These are phyloP conservation scores for Arthrobotrys iridis DNA, from an alignment of 2,329 filamentous ascomycete genomes.

Conservation along the genomic window DNA sequence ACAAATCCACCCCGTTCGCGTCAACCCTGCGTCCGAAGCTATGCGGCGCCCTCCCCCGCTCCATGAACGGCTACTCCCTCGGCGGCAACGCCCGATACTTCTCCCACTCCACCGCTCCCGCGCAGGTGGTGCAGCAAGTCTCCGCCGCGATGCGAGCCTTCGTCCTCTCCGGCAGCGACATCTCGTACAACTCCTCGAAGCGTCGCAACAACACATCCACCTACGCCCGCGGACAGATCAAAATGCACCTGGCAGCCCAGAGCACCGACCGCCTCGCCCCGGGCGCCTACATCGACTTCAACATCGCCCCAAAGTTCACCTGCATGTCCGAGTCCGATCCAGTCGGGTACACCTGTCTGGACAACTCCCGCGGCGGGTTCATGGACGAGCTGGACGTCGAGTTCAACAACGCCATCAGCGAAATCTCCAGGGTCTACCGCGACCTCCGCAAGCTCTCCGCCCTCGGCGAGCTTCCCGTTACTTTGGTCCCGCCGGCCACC, in stretches of 20 bases:
- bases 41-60: slow-evolving; percentile 83
- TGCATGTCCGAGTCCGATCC: slow-evolving; percentile 77
- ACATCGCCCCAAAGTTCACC: slow-evolving; percentile 86
- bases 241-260: slow-evolving; percentile 64
- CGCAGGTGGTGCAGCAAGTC: slow-evolving; percentile 91
- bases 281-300: slow-evolving; percentile 89
- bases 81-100: slow-evolving; percentile 78
- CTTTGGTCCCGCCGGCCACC: slow-evolving; percentile 71
- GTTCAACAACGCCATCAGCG: slow-evolving; percentile 85
- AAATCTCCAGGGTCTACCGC: slow-evolving; percentile 79
- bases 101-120: slow-evolving; percentile 85
- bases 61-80: slow-evolving; percentile 86
- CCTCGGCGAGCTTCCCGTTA: slow-evolving; percentile 84
- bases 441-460: slow-evolving; percentile 81
- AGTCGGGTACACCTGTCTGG: slow-evolving; percentile 70
- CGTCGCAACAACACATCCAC: slow-evolving; percentile 75
- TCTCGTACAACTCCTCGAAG: slow-evolving; percentile 80
- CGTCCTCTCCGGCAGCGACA: slow-evolving; percentile 87
- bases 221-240: slow-evolving; percentile 73
- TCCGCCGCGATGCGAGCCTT: slow-evolving; percentile 88
- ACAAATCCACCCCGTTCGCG: slow-evolving; percentile 84
- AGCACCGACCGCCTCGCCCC: slow-evolving; percentile 63
- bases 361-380: slow-evolving; percentile 75
- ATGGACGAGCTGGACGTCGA: slow-evolving; percentile 86
- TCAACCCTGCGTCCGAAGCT: slow-evolving; percentile 89